Base-by-base conservation (phyloP, 164 flowering plant species). In the Magnolia changhungtana region DNA sequence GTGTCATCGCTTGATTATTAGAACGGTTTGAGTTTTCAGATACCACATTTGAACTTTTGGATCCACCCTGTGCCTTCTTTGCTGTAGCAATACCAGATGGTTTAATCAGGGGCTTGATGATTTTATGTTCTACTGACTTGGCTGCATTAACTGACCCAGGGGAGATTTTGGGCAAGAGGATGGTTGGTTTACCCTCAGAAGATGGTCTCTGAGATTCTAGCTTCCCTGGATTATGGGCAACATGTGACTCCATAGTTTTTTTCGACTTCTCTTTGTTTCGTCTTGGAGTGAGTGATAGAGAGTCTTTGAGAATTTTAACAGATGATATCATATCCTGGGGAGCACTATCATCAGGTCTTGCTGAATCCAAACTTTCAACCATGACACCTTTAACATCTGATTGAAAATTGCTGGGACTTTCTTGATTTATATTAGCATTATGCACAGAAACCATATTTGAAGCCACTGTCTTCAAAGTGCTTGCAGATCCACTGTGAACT, bases 401-500 rank as follows among this genome's bases (percentile, higher is more conserved):
- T 72, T 77, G 80, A 63, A 84, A 74, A 45, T 67, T 50, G 37
- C 23, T 49, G 78, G 75, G 76, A 74, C 49, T 81, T 78, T 71
- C 83, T 52, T 72, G 69, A 37, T 24, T 72, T 55, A 50, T 66
- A 50, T 73, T 82, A 68, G 14, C 50, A 27, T 67, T 75, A 71
- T 79, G 84, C n/a, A 69, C 50, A 24, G 76, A 63, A 84, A 82
- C 86, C 50, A 72, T 75, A 76, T 61, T 23, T 37, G 79, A 70
- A 78, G 78, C 9, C 64, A 63, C 76, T 52, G 77, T 61, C 78
- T 70, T 85, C 23, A 74, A 31, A 73, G 72, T 82, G 50, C 13
- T 80, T 14, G 83, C 49, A 78, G 82, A 73, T 73, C 87, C 89
- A 74, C 85, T 89, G 87, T 89, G 90, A 77, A 91, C 85, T 7